These are phyloP conservation scores for Fomitiporia mediterranea DNA, from an alignment of 1,284 basidiomycete genomes.

Conservation along the genomic window DNA sequence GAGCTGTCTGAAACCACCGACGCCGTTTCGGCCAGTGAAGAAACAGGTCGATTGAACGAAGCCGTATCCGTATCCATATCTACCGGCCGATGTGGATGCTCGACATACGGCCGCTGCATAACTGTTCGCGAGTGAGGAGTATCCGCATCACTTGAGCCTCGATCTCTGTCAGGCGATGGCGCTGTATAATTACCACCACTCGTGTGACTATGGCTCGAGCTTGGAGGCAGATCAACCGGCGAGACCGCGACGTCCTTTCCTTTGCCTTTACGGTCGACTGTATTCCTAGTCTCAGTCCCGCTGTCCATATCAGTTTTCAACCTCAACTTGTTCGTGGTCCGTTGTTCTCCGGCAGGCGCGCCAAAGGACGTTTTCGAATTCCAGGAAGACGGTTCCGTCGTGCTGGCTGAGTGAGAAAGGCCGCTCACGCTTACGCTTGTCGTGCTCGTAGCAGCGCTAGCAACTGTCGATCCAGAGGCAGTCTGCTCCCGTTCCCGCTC, in stretches of 20 bases:
- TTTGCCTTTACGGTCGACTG: conserved; percentile 20
- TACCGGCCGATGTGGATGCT: not conserved
- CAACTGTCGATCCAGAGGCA: conserved; percentile 9
- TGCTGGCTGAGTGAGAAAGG: not conserved
- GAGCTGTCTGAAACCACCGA: conserved; percentile 17
- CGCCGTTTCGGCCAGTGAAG: conserved; percentile 12
- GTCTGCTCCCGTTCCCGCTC: not conserved
- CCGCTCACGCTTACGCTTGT: conserved; percentile 5
- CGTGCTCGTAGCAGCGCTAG: conserved; percentile 12
- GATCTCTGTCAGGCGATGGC: conserved; percentile 1
- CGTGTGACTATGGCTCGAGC: conserved; percentile 7
- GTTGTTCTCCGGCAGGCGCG: not conserved
- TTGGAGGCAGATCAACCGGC: conserved; percentile 1
- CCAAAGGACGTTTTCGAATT: not conserved
- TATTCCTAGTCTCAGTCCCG: conserved; percentile 20
- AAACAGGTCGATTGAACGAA: not conserved
- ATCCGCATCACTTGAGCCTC: conserved; percentile 4
- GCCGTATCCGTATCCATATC: not conserved
- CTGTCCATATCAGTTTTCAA: conserved; percentile 23
- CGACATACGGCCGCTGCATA: not conserved
- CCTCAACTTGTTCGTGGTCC: not conserved
- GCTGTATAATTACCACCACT: not conserved
- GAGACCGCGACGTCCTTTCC: conserved; percentile 22
- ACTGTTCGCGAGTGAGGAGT: not conserved
- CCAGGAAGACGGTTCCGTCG: not conserved